These are phyloP conservation scores for Helminthosporium solani DNA, from an alignment of 2,329 filamentous ascomycete species.

Conservation along the genomic window DNA sequence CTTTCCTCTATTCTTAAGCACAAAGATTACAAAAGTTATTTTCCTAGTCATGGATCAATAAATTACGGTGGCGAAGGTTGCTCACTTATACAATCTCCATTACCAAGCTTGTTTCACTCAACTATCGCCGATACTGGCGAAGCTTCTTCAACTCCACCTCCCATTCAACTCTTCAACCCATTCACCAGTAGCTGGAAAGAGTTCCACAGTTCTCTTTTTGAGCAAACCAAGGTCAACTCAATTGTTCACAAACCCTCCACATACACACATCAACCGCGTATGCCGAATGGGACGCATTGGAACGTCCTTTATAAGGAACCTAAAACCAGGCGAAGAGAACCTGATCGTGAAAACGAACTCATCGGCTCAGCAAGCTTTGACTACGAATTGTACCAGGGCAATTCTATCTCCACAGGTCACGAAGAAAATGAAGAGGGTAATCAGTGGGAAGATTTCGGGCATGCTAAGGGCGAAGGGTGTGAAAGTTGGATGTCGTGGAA, in stretches of 20 bases:
- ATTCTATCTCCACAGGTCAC: background rate
- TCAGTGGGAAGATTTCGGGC: conserved; percentile 3
- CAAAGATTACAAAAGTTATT: background rate
- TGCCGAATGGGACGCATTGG: background rate
- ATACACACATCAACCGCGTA: conserved; percentile 1
- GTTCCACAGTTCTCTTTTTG: too few species aligned
- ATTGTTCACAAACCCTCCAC: background rate
- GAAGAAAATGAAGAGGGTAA: background rate
- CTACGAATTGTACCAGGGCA: conserved; percentile 1
- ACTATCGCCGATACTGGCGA: too few species aligned
- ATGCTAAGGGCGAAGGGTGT: conserved; percentile 3
- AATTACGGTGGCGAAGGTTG: too few species aligned
- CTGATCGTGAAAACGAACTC: background rate
- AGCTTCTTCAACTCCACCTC: too few species aligned
- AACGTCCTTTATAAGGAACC: background rate
- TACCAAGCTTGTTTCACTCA: too few species aligned
- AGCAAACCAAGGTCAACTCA: too few species aligned
- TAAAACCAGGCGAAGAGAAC: background rate
- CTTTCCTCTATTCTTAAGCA: background rate
- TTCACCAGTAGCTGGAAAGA: background rate
- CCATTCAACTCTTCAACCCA: background rate
- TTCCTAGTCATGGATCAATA: background rate
- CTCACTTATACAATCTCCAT: too few species aligned
- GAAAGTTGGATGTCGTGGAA: conserved; percentile 1
- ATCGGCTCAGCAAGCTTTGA: conserved; percentile 6